These are phyloP conservation scores for Yamadazyma kitorensis DNA, from an alignment of 805 yeast species.

Conservation along the genomic window DNA sequence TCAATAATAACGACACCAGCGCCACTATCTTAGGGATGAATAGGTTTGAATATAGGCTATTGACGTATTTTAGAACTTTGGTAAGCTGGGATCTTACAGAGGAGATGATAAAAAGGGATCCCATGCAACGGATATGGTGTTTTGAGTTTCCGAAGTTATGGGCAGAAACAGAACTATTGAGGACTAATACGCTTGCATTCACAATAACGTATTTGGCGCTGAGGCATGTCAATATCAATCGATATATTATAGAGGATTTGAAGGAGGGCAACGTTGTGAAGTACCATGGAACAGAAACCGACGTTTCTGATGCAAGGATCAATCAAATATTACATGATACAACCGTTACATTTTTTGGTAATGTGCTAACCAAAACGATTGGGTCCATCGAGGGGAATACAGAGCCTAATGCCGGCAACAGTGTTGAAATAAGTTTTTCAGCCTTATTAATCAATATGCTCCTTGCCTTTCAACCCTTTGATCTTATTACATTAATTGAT, in stretches of 20 bases:
- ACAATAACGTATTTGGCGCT: conserved; percentile 1
- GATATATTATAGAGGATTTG: too few relatives aligned
- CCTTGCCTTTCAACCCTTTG: conserved; percentile 2
- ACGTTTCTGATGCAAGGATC: too few relatives aligned
- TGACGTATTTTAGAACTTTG: conserved; percentile 2
- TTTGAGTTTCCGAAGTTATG: conserved; percentile 4
- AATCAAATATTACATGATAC: too few relatives aligned
- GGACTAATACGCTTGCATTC: conserved; percentile 3
- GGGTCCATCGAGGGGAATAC: too few relatives aligned
- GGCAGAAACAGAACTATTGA: conserved; percentile 1
- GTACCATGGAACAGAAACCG: too few relatives aligned
- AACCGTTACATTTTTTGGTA: too few relatives aligned
- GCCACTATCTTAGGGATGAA: conserved; percentile 2
- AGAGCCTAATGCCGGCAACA: too few relatives aligned
- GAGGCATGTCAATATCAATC: neutral
- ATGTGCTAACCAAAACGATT: too few relatives aligned
- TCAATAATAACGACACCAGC: too few relatives aligned
- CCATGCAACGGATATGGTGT: conserved; percentile 1
- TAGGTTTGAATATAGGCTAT: conserved; percentile 7
- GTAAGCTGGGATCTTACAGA: neutral
- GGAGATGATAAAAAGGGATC: conserved; percentile 3
- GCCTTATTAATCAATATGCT: conserved; percentile 2
- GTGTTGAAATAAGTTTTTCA: too few relatives aligned
- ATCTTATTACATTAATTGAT: conserved; percentile 1
- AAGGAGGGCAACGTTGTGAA: too few relatives aligned